Evolutionary conservation across 2,329 filamentous ascomycete species (phyloP).

Genomic region (Pseudomassariella vexata): DNA sequence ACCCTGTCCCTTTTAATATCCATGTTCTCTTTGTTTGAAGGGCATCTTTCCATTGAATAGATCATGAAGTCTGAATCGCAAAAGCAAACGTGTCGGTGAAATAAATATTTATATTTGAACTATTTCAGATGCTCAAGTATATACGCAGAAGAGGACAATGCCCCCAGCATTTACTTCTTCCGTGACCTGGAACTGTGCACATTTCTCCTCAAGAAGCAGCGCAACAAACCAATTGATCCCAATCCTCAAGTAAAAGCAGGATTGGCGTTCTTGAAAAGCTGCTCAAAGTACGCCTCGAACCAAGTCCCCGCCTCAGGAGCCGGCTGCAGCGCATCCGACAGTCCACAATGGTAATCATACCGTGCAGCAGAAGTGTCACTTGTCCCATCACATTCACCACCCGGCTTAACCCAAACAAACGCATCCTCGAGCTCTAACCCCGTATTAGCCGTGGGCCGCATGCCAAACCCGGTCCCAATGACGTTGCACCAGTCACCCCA

Average conservation of each 20-base stretch:
- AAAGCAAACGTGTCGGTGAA: too few relatives aligned
- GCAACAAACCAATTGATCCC: too few relatives aligned
- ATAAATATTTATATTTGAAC: too few relatives aligned
- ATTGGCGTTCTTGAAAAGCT: slow-evolving; percentile 49
- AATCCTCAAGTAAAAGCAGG: slow-evolving; percentile 37
- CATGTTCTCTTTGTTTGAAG: too few relatives aligned
- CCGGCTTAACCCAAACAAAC: slow-evolving; percentile 60
- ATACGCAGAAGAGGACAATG: too few relatives aligned
- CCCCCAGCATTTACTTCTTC: too few relatives aligned
- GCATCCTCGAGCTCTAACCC: slow-evolving; percentile 48
- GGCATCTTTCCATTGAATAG: too few relatives aligned
- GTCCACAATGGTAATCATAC: slow-evolving; percentile 50
- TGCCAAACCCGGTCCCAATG: slow-evolving; percentile 50
- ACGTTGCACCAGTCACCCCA: slow-evolving; percentile 62
- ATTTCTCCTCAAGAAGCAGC: too few relatives aligned
- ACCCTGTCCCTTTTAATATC: too few relatives aligned
- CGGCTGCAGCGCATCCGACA: slow-evolving; percentile 49
- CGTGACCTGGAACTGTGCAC: too few relatives aligned
- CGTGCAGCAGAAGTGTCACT: slow-evolving; percentile 35
- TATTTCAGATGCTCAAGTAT: too few relatives aligned
- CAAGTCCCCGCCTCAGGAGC: slow-evolving; percentile 66
- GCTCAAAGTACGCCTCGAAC: slow-evolving; percentile 58
- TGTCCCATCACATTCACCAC: slow-evolving; percentile 39
- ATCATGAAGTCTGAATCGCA: too few relatives aligned
- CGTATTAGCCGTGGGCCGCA: slow-evolving; percentile 47